Base-by-base conservation (phyloP, 352 stramenopile genomes). In the Aphanomyces euteiches region DNA sequence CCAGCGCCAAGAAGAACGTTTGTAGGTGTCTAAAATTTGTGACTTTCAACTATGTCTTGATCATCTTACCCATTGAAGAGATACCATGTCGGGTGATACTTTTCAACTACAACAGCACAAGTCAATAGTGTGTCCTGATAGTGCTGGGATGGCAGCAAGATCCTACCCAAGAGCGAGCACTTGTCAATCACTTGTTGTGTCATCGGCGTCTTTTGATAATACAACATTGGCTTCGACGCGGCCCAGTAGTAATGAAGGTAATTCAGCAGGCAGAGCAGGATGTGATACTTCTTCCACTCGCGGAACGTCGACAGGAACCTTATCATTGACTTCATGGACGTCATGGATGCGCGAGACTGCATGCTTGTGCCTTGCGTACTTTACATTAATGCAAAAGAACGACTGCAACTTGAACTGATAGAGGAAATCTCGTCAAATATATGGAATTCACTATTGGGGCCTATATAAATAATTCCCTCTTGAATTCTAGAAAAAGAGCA, bases 61-160 rank as follows among this genome's bases (percentile, higher is more conserved):
- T 15, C 45, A 15, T n/a, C 13, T 15, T 69, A 69, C 63, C 61
- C 61, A 21, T 69, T 69, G 61, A 48, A 69, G 61, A 69, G 61
- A 34, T 56, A 69, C 63, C 63, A 69, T 21, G 63, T 69, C 36
- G 63, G 63, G 59, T 69, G 63, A 21, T 69, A 69, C 50, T 69
- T 69, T 60, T 69, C 63, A 7, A 60, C 63, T 69, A 69, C 6
- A 12, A 66, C 8, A 8, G 13, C 21, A 7, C n/a, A 38, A 40
- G 6, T 39, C 19, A 40, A 1, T 3, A 61, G 54, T 61, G 15
- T 12, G 17, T 60, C 37, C 17, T 50, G 10, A 12, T n/a, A 50
- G 1, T 2, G 10, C 43, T 12, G 2, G 10, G 28, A 28, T 28
- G 28, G 28, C 45, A 53, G 13, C 45, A 53, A 19, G n/a, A 53